A percentile compares a stretch with the other conserved stretches of the same genome.
phyloP scores from a whole-genome alignment of 208 protist species.

The Leishmania mexicana region DNA sequence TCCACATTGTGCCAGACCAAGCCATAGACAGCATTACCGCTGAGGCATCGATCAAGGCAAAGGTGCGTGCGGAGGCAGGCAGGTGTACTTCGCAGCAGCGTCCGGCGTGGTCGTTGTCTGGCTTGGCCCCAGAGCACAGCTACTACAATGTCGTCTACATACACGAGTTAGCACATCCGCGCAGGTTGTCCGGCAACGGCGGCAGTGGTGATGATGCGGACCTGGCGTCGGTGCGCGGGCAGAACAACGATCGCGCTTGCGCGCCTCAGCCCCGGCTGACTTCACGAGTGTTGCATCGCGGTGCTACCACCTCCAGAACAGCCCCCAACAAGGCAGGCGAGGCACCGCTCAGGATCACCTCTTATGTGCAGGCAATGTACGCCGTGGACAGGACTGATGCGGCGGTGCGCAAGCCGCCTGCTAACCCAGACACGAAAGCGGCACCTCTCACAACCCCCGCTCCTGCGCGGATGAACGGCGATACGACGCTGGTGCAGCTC shows the following conservation, averaged over 20 bases:
- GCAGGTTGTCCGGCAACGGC: neutral
- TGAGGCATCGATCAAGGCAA: neutral
- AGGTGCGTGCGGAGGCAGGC: neutral
- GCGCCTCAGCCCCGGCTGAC: neutral
- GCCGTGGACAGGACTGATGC: neutral
- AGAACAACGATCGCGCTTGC: slow-evolving; percentile 1
- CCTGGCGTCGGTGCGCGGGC: neutral
- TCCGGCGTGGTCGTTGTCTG: neutral
- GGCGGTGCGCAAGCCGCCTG: neutral
- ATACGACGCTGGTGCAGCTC: slow-evolving; percentile 3
- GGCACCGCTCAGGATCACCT: slow-evolving; percentile 12
- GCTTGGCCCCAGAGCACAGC: neutral
- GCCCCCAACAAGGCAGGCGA: slow-evolving; percentile 2
- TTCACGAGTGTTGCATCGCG: neutral
- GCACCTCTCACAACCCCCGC: neutral
- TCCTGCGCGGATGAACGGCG: neutral
- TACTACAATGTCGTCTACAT: slow-evolving; percentile 34
- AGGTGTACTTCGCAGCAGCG: neutral
- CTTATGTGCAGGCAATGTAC: slow-evolving; percentile 29
- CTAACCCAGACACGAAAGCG: neutral
- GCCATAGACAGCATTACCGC: neutral
- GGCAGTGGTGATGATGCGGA: neutral
- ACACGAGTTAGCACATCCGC: slow-evolving; percentile 1
- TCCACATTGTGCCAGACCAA: neutral
- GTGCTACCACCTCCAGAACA: neutral